phyloP scores from a whole-genome alignment of 768 basidiomycete genomes.

The Ramaria rubella region DNA sequence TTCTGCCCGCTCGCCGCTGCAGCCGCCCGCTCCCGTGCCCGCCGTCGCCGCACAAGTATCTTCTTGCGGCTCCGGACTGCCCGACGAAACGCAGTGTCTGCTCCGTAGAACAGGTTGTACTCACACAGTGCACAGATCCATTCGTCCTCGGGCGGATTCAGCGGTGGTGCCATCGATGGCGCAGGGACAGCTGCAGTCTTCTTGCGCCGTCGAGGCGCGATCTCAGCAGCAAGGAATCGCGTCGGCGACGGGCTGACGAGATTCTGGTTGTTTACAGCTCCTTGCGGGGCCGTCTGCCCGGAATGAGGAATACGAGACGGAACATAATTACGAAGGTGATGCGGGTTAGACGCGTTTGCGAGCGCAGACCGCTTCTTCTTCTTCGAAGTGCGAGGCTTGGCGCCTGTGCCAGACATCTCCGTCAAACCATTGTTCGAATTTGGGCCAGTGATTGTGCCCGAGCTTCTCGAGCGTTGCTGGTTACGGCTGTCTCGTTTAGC shows the following conservation, averaged over 20 bases:
- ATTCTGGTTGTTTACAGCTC: slow-evolving; percentile 36
- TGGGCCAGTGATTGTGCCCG: slow-evolving; percentile 28
- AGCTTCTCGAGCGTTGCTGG: slow-evolving; percentile 26
- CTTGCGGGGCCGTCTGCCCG: slow-evolving; percentile 19
- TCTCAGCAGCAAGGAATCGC: slow-evolving; percentile 61
- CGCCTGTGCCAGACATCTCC: slow-evolving; percentile 14
- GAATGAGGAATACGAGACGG: slow-evolving; percentile 70
- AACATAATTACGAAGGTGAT: slow-evolving; percentile 91
- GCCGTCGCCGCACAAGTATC: slow-evolving; percentile 61
- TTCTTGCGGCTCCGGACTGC: slow-evolving; percentile 71
- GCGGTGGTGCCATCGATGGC: slow-evolving; percentile 24
- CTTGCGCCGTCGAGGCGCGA: slow-evolving; percentile 42
- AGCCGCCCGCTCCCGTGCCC: slow-evolving; percentile 65
- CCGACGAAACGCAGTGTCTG: slow-evolving; percentile 55
- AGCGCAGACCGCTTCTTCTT: slow-evolving; percentile 92
- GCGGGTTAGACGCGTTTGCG: slow-evolving; percentile 92
- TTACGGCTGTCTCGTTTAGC: slow-evolving; percentile 34
- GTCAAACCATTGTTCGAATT: slow-evolving; percentile 22
- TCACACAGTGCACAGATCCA: slow-evolving; percentile 96
- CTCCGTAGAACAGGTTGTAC: slow-evolving; percentile 87
- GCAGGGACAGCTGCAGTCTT: slow-evolving; percentile 16
- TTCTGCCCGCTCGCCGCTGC: slow-evolving; percentile 43
- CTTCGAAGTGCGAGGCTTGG: slow-evolving; percentile 40
- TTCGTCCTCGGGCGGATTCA: slow-evolving; percentile 67
- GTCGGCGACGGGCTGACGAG: slow-evolving; percentile 54